These are phyloP conservation scores for Tubosaeta sp. DNA, from an alignment of 768 basidiomycete genomes.

Conservation along the genomic window DNA sequence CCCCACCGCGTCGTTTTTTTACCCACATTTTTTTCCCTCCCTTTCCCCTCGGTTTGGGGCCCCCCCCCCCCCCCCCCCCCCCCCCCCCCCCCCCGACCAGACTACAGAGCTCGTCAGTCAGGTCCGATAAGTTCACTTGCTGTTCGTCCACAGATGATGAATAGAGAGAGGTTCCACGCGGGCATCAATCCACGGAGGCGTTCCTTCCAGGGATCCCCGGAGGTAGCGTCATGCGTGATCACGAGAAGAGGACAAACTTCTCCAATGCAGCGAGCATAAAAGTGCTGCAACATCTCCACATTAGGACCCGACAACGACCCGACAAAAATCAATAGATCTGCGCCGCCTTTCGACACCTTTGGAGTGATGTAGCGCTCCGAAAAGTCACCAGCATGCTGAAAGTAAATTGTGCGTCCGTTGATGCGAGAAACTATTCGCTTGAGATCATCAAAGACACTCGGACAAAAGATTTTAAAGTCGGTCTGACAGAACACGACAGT, in stretches of 20 bases:
- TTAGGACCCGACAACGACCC: constrained; percentile 12
- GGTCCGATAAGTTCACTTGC: constrained; percentile 1
- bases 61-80: too few relatives aligned
- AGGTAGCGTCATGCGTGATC: constrained; percentile 8
- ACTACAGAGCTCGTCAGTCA: constrained; percentile 20
- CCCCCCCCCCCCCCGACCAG: constrained; percentile 25
- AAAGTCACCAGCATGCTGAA: constrained; percentile 16
- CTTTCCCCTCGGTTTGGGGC: too few relatives aligned
- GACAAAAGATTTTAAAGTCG: constrained; percentile 13
- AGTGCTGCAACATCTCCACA: constrained; percentile 2
- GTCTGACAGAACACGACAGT: constrained; percentile 18
- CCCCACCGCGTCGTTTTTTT: too few relatives aligned
- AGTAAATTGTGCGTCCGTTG: constrained; percentile 22
- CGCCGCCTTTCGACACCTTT: constrained; percentile 16
- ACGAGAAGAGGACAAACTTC: constrained; percentile 25
- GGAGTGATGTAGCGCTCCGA: constrained; percentile 12
- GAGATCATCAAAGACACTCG: constrained; percentile 15
- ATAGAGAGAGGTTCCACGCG: constrained; percentile 12
- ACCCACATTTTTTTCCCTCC: too few relatives aligned
- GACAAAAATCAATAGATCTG: constrained; percentile 23
- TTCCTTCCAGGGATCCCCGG: constrained; percentile 8
- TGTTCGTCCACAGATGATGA: neutral
- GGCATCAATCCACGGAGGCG: constrained; percentile 8
- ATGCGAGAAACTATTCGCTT: constrained; percentile 17
- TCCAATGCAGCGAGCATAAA: constrained; percentile 17